These are phyloP conservation scores for Hansenula lynferdii DNA, from an alignment of 1,139 yeast species.

Conservation along the genomic window DNA sequence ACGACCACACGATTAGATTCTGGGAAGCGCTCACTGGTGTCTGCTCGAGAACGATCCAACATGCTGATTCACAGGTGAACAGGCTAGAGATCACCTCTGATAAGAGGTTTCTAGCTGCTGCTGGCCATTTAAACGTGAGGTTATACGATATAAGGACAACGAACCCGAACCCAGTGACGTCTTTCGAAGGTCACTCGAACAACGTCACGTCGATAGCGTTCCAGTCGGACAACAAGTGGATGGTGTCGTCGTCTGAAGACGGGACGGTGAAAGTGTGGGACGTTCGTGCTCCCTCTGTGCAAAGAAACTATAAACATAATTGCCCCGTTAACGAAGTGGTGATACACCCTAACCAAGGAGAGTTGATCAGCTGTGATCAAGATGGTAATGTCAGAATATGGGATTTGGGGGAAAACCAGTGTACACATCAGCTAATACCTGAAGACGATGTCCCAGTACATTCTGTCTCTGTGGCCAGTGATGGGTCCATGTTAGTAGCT, in stretches of 20 bases:
- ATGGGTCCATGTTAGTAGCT: constrained; percentile 93
- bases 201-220: constrained; percentile 92
- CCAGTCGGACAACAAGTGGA: constrained; percentile 95
- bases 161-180: constrained; percentile 83
- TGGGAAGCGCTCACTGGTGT: constrained; percentile 99
- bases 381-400: constrained; percentile 96
- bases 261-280: constrained; percentile 99
- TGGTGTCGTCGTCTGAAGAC: constrained; percentile 93
- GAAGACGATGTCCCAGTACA: constrained; percentile 92
- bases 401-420: constrained; percentile 95
- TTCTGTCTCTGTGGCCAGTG: constrained; percentile 86
- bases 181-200: constrained; percentile 89
- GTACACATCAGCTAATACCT: constrained; percentile 91
- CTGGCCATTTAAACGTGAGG: constrained; percentile 82
- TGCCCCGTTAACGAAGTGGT: constrained; percentile 96
- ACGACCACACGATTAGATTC: constrained; percentile 93
- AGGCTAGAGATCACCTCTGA: constrained; percentile 91
- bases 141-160: constrained; percentile 79
- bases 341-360: constrained; percentile 98
- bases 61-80: constrained; percentile 93
- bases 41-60: constrained; percentile 92
- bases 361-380: constrained; percentile 87
- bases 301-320: constrained; percentile 83
- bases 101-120: constrained; percentile 87
- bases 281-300: constrained; percentile 86